A percentile compares a stretch with the other conserved stretches of the same genome.
Conservation (phyloP, 2,329 filamentous ascomycete genomes). For the Fusarium torreyae region DNA sequence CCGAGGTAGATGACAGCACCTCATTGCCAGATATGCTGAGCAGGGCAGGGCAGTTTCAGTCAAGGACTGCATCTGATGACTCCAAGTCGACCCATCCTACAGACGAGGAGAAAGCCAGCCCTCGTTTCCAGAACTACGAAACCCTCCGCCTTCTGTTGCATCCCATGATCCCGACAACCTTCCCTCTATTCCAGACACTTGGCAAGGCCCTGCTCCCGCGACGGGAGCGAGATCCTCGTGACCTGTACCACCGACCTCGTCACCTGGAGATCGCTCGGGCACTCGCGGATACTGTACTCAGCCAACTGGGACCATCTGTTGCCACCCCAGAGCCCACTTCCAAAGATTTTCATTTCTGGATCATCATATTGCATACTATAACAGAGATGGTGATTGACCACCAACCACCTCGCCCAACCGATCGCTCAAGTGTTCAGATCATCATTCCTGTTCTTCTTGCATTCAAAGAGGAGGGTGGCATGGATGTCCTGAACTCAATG, state of each 20-base stretch:
- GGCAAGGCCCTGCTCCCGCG: slow-evolving; percentile 86
- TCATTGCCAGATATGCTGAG: slow-evolving; percentile 54
- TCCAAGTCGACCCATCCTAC: slow-evolving; percentile 53
- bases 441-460: slow-evolving; percentile 85
- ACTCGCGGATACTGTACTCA: slow-evolving; percentile 78
- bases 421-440: slow-evolving; percentile 66
- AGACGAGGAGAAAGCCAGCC: slow-evolving; percentile 60
- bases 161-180: slow-evolving; percentile 83
- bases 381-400: slow-evolving; percentile 84
- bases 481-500: slow-evolving; percentile 81
- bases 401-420: slow-evolving; percentile 63
- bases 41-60: slow-evolving; percentile 48
- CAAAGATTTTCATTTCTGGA: slow-evolving; percentile 84
- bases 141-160: slow-evolving; percentile 83
- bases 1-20: slow-evolving; percentile 50
- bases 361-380: slow-evolving; percentile 83
- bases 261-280: slow-evolving; percentile 73
- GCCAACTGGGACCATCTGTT: slow-evolving; percentile 71
- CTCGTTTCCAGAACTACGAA: slow-evolving; percentile 80
- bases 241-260: slow-evolving; percentile 69
- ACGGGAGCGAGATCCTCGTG: slow-evolving; percentile 70
- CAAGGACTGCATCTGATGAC: slow-evolving; percentile 43
- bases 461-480: slow-evolving; percentile 86
- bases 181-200: slow-evolving; percentile 87
- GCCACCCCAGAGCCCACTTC: slow-evolving; percentile 63